phyloP scores from a whole-genome alignment of 148 eudicot species.

The Camellia granthamiana region DNA sequence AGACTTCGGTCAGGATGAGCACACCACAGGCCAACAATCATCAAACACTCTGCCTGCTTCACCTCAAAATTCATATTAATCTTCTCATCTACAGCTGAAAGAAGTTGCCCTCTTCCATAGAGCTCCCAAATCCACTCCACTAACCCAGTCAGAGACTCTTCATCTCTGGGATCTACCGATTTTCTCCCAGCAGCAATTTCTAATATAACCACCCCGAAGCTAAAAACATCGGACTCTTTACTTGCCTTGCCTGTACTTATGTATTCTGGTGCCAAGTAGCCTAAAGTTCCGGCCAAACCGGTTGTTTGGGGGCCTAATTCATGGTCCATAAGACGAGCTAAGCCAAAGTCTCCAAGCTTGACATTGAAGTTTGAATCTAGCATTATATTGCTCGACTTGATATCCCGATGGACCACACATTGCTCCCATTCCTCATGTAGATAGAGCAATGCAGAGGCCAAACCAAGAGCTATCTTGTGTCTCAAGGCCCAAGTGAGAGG shows the following conservation, averaged over 20 bases:
- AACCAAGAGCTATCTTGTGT: conserved; percentile 40
- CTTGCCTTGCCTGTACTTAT: conserved; percentile 37
- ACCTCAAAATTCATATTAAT: conserved; percentile 27
- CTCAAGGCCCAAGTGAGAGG: conserved; percentile 37
- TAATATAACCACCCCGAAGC: conserved; percentile 49
- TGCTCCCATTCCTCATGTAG: conserved; percentile 70
- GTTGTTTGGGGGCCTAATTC: conserved; percentile 43
- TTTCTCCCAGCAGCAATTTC: conserved; percentile 50
- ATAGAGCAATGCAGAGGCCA: conserved; percentile 55
- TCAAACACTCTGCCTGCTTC: conserved; percentile 37
- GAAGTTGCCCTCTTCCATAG: conserved; percentile 32
- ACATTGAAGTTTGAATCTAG: conserved; percentile 50
- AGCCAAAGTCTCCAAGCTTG: conserved; percentile 63
- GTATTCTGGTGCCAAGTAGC: conserved; percentile 54
- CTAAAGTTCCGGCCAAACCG: conserved; percentile 45
- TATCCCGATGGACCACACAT: conserved; percentile 56
- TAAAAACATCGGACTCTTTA: conserved; percentile 50
- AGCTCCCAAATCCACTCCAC: conserved; percentile 52
- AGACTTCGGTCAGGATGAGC: conserved; percentile 42
- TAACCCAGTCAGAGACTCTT: conserved; percentile 14
- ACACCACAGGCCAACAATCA: conserved; percentile 57
- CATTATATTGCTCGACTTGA: conserved; percentile 63
- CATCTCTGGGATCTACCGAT: conserved; percentile 17
- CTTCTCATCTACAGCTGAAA: conserved; percentile 31
- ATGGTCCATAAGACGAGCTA: conserved; percentile 53